Evolutionary conservation across 2,329 filamentous ascomycete genomes (phyloP), one percentile per base, ranked within the genome.

Genomic region (Leptographium procerum): DNA sequence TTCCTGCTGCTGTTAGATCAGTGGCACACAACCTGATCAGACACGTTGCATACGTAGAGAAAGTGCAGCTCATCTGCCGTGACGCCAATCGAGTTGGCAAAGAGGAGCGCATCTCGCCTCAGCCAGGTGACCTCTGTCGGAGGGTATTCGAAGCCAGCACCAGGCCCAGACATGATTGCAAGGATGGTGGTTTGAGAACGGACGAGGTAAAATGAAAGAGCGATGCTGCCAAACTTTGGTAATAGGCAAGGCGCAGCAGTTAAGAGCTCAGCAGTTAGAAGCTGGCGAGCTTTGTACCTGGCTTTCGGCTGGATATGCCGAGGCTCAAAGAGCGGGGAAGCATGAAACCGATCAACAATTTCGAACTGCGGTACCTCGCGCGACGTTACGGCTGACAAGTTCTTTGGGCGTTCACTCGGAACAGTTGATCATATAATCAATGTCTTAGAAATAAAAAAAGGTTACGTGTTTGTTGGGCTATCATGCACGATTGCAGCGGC

Each of bases 41-140:
- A n/a, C n/a, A 9, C 4, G 19, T 13, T 24, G 43, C 81, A 61
- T 78, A 94, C 90, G 67, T 91, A 96, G 74, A 96, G 85, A 70
- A 92, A 95, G 70, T 96, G 90, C 68, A 96, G 83, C 77, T 96
- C 91, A 66, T 95, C 85, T n/a, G 81, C 80, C 14, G 83, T 92
- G 69, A 63, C 85, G 59, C 91, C 91, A 70, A 96, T 92, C 74
- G 87, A 92, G 72, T 87, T 87, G 65, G 91, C 91, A 71, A 96
- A 96, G 61, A 97, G 84, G 61, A 96, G 79, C 40, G 86, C 83
- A 77, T 96, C 91, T 64, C 91, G 84, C 81, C 91, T 91, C 66
- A 89, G 73, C 91, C 91, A 96, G 66, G 86, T 82, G 13, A 95
- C 89, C 68, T 86, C 81, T 67, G 83, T 76, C 53, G 81, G 72